Evolutionary conservation across 768 basidiomycete species (phyloP), one percentile per base, ranked within the genome.

Genomic region (Suillus lakei): DNA sequence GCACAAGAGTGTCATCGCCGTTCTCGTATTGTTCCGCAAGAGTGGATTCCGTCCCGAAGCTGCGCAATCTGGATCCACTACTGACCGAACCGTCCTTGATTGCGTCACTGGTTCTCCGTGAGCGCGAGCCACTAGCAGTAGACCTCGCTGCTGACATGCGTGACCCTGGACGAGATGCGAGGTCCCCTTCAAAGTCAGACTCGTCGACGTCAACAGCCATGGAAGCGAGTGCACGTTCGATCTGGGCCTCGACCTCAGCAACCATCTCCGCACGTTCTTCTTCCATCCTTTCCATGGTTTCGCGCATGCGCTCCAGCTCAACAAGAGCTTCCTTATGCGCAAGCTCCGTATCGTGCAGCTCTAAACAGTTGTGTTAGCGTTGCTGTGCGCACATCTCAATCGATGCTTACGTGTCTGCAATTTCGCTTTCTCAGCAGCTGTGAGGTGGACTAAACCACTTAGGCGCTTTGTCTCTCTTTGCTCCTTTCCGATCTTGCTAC

Each of bases 221-320:
- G 30, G 91, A 91, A 32, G 87, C 90, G 59, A 95, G 82, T 0
- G 94, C 93, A 64, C 91, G 85, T 76, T 95, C 93, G 71, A 95
- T 95, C 80, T 95, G 93, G 32, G 91, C 91, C 73, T 95, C 93
- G 28, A 95, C 93, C 78, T 95, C 93, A n/a, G 92, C 92, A 48
- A 95, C 90, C 93, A 94, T 93, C 72, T 90, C 91, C 61, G 89
- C 87, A 67, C 93, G 91, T 78, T 92, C 94, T 71, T 87, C 80
- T 74, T 95, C 93, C 93, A 95, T 94, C 72, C 79, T 87, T 51
- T 93, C 92, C 92, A 95, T 95, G 5, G 86, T 87, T 10, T 87
- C 84, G 67, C 87, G 87, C 96, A 98, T 97, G 67, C 83, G 83
- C 68, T 91, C 86, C 51, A 97, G 82, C 78, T 98, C 95, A n/a